A percentile compares a stretch with the other conserved stretches of the same genome.
Evolutionary conservation across 768 basidiomycete genomes (phyloP).

Genomic region (Piloderma croceum): DNA sequence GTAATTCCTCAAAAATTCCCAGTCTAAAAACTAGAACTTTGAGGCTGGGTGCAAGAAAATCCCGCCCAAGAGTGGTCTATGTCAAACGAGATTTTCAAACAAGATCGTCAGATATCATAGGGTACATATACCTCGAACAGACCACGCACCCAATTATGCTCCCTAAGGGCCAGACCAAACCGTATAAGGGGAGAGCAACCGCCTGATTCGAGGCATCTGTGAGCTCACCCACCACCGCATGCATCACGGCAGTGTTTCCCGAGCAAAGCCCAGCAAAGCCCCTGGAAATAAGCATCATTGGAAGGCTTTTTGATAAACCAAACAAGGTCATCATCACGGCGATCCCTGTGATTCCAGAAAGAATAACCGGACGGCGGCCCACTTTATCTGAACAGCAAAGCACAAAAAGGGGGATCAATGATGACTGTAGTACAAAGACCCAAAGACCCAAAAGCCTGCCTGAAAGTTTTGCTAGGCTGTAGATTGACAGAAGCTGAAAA

Average conservation of each 20-base stretch:
- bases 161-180: constrained; percentile 57
- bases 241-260: constrained; percentile 62
- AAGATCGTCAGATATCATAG: neutral
- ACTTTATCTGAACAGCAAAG: too few species aligned
- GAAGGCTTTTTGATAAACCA: constrained; percentile 53
- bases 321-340: constrained; percentile 49
- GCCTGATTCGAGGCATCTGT: constrained; percentile 62
- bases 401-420: constrained; percentile 32
- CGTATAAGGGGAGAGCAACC: constrained; percentile 53
- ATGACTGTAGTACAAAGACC: too few species aligned
- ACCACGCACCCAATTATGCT: constrained; percentile 47
- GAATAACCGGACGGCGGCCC: constrained; percentile 62
- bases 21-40: constrained; percentile 46
- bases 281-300: constrained; percentile 43
- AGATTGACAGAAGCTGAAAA: constrained; percentile 54
- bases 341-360: constrained; percentile 46
- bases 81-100: too few species aligned
- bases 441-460: too few species aligned
- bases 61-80: constrained; percentile 59
- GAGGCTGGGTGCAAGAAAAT: constrained; percentile 50
- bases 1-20: constrained; percentile 38
- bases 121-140: constrained; percentile 1
- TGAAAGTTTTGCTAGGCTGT: constrained; percentile 59
- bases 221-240: constrained; percentile 59
- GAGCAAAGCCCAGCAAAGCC: constrained; percentile 59